A percentile compares a stretch with the other conserved stretches of the same genome.
Evolutionary conservation across 1,284 basidiomycete genomes (phyloP).

Genomic region (Agaricales sp.): DNA sequence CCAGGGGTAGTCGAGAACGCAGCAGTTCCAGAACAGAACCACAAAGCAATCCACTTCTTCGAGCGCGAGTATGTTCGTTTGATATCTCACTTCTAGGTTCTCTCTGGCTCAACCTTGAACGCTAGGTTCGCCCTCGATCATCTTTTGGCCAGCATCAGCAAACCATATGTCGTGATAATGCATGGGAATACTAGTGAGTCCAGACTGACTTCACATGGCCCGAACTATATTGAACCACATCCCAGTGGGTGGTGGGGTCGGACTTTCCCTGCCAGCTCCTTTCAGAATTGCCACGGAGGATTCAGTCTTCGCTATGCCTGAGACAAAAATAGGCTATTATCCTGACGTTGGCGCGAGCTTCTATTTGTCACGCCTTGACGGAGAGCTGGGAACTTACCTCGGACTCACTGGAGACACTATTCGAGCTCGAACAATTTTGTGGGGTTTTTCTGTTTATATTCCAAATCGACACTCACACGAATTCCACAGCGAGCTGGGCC

Average conservation of each 20-base stretch:
- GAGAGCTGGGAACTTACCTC: constrained; percentile 87
- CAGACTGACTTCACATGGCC: constrained; percentile 7
- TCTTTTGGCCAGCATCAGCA: constrained; percentile 67
- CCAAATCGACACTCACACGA: constrained; percentile 7
- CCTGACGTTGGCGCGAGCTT: constrained; percentile 92
- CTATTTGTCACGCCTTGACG: constrained; percentile 87
- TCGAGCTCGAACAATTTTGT: constrained; percentile 78
- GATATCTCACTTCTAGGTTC: constrained; percentile 7
- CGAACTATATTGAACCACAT: constrained; percentile 12
- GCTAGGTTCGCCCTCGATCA: constrained; percentile 86
- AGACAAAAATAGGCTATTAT: constrained; percentile 84
- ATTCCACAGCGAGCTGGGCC: constrained; percentile 63
- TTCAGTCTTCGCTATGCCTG: constrained; percentile 94
- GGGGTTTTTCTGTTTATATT: constrained; percentile 22
- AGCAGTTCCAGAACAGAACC: constrained; percentile 36
- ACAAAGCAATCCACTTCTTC: constrained; percentile 77
- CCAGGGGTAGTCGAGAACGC: constrained; percentile 49
- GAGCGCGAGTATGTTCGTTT: constrained; percentile 62
- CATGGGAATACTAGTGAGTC: constrained; percentile 85
- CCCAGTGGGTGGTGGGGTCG: constrained; percentile 93
- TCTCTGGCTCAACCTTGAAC: constrained; percentile 77
- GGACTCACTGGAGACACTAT: constrained; percentile 78
- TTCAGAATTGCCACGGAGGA: constrained; percentile 94
- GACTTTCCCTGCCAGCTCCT: constrained; percentile 79
- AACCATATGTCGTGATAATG: constrained; percentile 86